Base-by-base conservation (phyloP, 2,329 filamentous ascomycete species). In the Diaporthe eres region DNA sequence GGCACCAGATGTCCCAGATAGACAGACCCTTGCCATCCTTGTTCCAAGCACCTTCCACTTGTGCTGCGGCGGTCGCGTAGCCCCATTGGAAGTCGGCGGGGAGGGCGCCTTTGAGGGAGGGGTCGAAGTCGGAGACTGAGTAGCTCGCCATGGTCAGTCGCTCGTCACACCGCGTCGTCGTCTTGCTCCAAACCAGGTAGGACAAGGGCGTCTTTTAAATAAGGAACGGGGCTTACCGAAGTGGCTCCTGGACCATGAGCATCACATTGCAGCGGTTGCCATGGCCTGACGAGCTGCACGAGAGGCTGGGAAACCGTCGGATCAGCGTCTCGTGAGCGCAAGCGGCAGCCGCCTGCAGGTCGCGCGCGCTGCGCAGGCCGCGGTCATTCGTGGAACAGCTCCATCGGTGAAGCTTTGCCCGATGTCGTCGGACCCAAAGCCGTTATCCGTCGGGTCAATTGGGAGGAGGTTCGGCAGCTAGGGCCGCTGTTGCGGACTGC, bases 21-120 rank as follows among this genome's bases (percentile, higher is more conserved):
- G 85, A 85, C 8, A 80, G 76, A 3, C 85, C 85, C 78, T 85
- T 86, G 17, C 85, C 85, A 55, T 86, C 85, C 57, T 80, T 80
- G 74, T 86, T 77, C 85, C 84, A 86, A 0, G 85, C 84, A 10
- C 85, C 85, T 79, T 86, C 85, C 4, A 86, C 81, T 71, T 86
- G 85, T 7, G 83, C 80, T 0, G 85, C 84, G 1, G 85, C 84
- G 0, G 85, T 86, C 25, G 85, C 85, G 74, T 82, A 86, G 34
- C 85, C 85, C 83, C 83, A 86, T 63, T 82, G 79, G 75, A 85
- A 85, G 72, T 84, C 82, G 28, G 81, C 71, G 4, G 81, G 82
- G 19, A 85, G 79, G 17, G 79, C 74, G 74, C 80, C 80, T 55
- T 79, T 80, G 74, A 82, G 75, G 70, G 80, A 75, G 3, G 78